These are phyloP conservation scores for Tricholoma sp. DNA, from an alignment of 768 basidiomycete species.

Conservation along the genomic window DNA sequence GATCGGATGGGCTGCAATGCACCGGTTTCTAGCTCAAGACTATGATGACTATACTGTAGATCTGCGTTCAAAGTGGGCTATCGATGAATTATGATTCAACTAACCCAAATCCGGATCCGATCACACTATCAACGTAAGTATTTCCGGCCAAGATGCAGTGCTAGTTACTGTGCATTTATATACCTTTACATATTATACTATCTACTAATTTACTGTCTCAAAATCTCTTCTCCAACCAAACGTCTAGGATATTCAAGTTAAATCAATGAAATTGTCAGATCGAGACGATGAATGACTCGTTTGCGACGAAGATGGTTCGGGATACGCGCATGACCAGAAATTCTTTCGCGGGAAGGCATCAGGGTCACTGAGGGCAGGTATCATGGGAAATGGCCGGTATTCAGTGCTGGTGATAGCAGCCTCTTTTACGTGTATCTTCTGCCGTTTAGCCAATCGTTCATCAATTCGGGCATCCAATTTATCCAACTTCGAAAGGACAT, in stretches of 20 bases:
- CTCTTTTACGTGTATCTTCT: not conserved
- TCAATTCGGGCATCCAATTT: not conserved
- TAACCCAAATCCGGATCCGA: not conserved
- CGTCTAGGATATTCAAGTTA: not conserved
- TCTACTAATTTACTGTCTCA: too few relatives aligned
- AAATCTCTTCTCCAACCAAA: not conserved
- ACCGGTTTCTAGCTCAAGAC: slow-evolving; percentile 63
- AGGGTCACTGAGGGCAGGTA: not conserved
- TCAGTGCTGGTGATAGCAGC: not conserved
- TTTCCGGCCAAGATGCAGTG: not conserved
- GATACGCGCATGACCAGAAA: not conserved
- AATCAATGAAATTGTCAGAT: slow-evolving; percentile 5
- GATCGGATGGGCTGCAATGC: slow-evolving; percentile 91
- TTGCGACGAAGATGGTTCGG: slow-evolving; percentile 9
- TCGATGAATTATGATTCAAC: slow-evolving; percentile 44
- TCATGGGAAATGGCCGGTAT: slow-evolving; percentile 1
- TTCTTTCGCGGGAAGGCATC: not conserved
- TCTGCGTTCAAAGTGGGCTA: slow-evolving; percentile 70
- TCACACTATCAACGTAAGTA: not conserved
- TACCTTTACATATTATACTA: not conserved
- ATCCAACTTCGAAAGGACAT: not conserved
- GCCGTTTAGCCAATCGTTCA: slow-evolving; percentile 1
- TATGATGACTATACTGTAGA: slow-evolving; percentile 58
- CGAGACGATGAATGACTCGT: slow-evolving; percentile 7
- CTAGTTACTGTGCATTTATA: not conserved